Base-by-base conservation (phyloP, 768 basidiomycete genomes). In the Ramaria sp. region DNA sequence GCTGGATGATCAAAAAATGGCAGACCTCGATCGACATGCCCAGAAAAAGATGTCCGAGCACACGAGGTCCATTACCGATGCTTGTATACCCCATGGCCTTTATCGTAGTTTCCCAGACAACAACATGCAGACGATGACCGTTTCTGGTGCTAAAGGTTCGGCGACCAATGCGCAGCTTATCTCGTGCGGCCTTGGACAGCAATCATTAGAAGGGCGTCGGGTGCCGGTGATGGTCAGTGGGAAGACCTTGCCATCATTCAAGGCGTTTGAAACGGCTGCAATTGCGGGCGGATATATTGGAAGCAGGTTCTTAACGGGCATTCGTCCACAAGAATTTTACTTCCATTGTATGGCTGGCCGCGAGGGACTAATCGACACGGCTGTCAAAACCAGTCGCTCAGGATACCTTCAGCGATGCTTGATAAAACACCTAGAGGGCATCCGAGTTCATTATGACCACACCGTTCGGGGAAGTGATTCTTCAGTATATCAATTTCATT, bases 281-380 rank as follows among this genome's bases (percentile, higher is more conserved):
- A 91, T 97, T 60, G 95, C 96, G 12, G 96, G 96, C 65, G 96
- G 96, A 7, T 99, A 95, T 69, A 90, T 99, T 47, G 93, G 91
- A 13, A 96, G 95, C 69, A 91, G 96, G 37, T 99, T 99, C 79
- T 80, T 99, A 75, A 98, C 96, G 7, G 96, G 96, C 54, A 84
- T 99, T 69, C 90, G 88, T 63, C 96, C 96, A 0, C 96, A 99
- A 68, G 96, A 99, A 69, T 99, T 97, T 72, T 99, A 96, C 74
- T 99, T 99, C 78, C 96, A 99, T 72, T 98, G 96, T 68, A 99
- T 99, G 96, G 96, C 96, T 58, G 96, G 96, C 53, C 83, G 96
- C 63, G 96, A 99, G 74, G 96, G 96, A 66, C 79, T 99, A 39
- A 99, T 99, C 65, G 96, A 99, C 66, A 99, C 96, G 5, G 96